These are phyloP conservation scores for Gossypium laxum DNA, from an alignment of 441 rosid genomes.

Conservation along the genomic window DNA sequence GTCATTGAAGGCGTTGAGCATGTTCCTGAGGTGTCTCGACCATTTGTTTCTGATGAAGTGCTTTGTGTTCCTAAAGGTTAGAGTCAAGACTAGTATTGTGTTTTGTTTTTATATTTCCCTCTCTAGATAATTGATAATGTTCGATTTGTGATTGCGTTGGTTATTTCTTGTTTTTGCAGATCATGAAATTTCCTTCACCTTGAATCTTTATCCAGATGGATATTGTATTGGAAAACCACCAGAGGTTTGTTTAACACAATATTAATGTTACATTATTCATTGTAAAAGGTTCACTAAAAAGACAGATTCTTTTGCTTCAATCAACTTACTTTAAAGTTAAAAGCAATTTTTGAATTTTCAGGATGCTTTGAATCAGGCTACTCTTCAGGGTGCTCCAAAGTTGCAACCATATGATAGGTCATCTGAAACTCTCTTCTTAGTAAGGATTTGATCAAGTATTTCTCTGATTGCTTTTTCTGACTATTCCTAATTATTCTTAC, in stretches of 20 bases:
- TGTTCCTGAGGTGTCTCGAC: conserved; percentile 24
- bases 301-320: neutral
- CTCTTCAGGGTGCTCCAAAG: conserved; percentile 52
- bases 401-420: conserved; percentile 77
- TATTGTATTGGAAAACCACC: conserved; percentile 62
- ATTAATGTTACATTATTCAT: neutral
- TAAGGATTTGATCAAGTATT: conserved; percentile 21
- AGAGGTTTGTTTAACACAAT: conserved; percentile 46
- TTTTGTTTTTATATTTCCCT: neutral
- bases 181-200: conserved; percentile 60
- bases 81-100: conserved; percentile 5
- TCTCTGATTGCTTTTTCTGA: neutral
- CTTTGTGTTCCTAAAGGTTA: conserved; percentile 27
- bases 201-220: conserved; percentile 71
- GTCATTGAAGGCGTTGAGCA: conserved; percentile 23
- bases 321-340: conserved; percentile 15
- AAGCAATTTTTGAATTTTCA: conserved; percentile 22
- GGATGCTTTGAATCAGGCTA: conserved; percentile 32
- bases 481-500: neutral
- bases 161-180: conserved; percentile 33
- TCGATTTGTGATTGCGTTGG: neutral
- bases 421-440: conserved; percentile 74
- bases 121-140: conserved; percentile 7
- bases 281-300: neutral
- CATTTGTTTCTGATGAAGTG: conserved; percentile 27